Conservation (phyloP, 2,329 filamentous ascomycete genomes). For the Claviceps purpurea region DNA sequence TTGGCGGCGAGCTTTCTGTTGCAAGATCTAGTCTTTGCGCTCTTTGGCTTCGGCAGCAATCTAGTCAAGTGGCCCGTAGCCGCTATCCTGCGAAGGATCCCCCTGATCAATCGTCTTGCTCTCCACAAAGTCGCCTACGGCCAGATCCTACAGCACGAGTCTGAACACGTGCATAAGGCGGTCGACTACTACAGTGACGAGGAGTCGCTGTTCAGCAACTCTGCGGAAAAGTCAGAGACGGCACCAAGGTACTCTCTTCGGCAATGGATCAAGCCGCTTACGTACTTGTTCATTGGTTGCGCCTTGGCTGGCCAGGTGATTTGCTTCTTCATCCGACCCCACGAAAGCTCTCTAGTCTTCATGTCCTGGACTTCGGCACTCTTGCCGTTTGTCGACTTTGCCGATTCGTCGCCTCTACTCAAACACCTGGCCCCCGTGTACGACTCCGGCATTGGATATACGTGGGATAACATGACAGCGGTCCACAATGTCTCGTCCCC, state of each 20-base stretch:
- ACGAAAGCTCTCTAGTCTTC: slow-evolving; percentile 18
- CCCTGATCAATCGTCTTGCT: not conserved
- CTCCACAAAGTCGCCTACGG: slow-evolving; percentile 7
- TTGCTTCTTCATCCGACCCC: slow-evolving; percentile 13
- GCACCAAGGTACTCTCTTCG: not conserved
- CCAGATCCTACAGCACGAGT: slow-evolving; percentile 14
- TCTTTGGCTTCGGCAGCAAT: slow-evolving; percentile 12
- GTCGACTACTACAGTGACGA: slow-evolving; percentile 6
- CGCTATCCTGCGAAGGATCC: slow-evolving; percentile 5
- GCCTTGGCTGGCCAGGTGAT: slow-evolving; percentile 11
- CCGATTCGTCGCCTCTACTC: slow-evolving; percentile 14
- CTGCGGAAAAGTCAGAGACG: not conserved
- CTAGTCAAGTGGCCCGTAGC: slow-evolving; percentile 14
- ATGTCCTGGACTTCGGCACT: slow-evolving; percentile 22
- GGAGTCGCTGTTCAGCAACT: slow-evolving; percentile 1
- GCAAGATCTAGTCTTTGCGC: slow-evolving; percentile 12
- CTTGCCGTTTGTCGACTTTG: slow-evolving; percentile 21
- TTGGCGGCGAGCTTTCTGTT: slow-evolving; percentile 12
- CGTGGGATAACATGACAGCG: slow-evolving; percentile 18
- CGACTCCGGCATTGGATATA: slow-evolving; percentile 10
- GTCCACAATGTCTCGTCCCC: slow-evolving; percentile 11
- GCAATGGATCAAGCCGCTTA: not conserved
- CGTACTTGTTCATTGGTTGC: slow-evolving; percentile 8
- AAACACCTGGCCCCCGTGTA: slow-evolving; percentile 12
- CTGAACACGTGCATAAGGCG: slow-evolving; percentile 7